Base-by-base conservation (phyloP, 768 basidiomycete genomes). In the Leccinellum albellum region DNA sequence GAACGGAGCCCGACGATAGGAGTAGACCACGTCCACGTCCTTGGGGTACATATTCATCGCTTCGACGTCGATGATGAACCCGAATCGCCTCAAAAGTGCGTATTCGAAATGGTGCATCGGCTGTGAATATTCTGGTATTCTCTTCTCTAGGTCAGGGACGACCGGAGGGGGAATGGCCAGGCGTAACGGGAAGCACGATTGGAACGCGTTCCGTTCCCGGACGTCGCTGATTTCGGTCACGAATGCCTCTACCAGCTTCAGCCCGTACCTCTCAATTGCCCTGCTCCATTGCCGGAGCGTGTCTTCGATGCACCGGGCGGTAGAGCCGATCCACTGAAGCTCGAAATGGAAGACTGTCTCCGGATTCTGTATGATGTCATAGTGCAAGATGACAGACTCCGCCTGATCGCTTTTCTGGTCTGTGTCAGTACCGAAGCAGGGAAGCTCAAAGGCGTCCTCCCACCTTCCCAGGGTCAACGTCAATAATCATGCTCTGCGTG, bases 261-360 rank as follows among this genome's bases (percentile, higher is more conserved):
- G 77, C 3, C 96, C 96, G 59, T 94, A 94, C 51, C 87, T 82
- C 60, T 96, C 94, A 46, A 95, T 91, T 4, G 83, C 80, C 40
- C 90, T 79, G 54, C 82, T 83, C 89, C 94, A 94, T 51, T 82
- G 79, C 37, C 88, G 84, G 23, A 97, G 78, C 51, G 88, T 82
- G 61, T 96, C 94, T 61, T 98, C 95, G 51, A 98, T 89, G 60
- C 87, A 88, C 21, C 91, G 84, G 23, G 94, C 93, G 1, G 94
- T 94, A 2, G 94, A 89, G 3, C 93, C 94, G 40, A 98, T 88
- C 96, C 97, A 99, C 59, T 96, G 91, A 28, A 99, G 78, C 72
- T 99, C 95, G 64, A 98, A 94, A 71, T 98, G 96, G 75, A 97
- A 97, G 57, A 90, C 91, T 28, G 89, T 96, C n/a, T 79, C 83